Evolutionary conservation across 257 asterid genomes (phyloP), one percentile per base, ranked within the genome.

Genomic region (Agastache rugosa): DNA sequence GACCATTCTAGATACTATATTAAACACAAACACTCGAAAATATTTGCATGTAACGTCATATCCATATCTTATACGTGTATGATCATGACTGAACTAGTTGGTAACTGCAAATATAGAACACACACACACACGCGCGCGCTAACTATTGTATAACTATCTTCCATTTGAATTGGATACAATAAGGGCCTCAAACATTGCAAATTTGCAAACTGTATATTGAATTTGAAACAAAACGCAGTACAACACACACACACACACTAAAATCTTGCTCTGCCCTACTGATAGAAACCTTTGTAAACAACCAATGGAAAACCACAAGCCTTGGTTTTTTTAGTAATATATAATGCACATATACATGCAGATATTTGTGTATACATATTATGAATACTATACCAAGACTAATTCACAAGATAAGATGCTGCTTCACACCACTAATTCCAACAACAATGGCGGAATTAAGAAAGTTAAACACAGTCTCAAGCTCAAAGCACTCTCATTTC

Each of bases 241-340:
- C 31, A 17, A 14, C n/a, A 8, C 20, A 7, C 10, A 47, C 34
- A 45, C 2, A 63, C 31, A 31, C 16, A 11, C 34, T 29, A 29
- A 11, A 12, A 23, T n/a, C 69, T 42, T 42, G 8, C 11, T 56
- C 65, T 42, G 12, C 77, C n/a, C 8, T 20, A 63, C 16, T 35
- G 19, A 62, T 63, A 20, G 11, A 50, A 45, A 23, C 34, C 56
- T 41, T 41, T 55, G 39, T 0, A 55, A 55, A 66, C 53, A 66
- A 29, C 35, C 11, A 66, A 12, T 63, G 55, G 9, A 67, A 72
- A 45, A 37, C 64, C 27, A 29, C 63, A 48, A 74, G 20, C 47
- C 12, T 25, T 39, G 2, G 37, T 25, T 53, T 29, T 29, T 5
- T 5, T 31, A 19, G 10, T 4, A 4, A 37, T 20, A 17, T 14